Percentiles rank a stretch among this genome's conserved stretches.
phyloP scores from a whole-genome alignment of 2,329 filamentous ascomycete genomes.

The Aspergillus vadensis region DNA sequence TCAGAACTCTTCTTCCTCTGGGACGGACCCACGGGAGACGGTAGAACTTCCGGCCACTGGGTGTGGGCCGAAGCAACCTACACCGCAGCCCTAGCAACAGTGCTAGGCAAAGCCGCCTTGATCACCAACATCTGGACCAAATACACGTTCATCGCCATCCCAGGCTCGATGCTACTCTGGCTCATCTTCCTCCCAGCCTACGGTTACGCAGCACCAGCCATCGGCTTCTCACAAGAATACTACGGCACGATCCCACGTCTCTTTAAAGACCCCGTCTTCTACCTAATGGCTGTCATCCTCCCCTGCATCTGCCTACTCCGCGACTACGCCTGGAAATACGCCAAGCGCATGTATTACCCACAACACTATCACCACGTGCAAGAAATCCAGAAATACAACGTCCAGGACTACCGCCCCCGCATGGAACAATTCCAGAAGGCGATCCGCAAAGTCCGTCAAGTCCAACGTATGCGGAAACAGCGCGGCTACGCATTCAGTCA shows the following conservation, averaged over 20 bases:
- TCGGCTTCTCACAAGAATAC: slow-evolving; percentile 81
- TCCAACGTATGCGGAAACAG: slow-evolving; percentile 99
- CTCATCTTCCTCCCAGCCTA: slow-evolving; percentile 87
- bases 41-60: slow-evolving; percentile 88
- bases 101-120: slow-evolving; percentile 89
- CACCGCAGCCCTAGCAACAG: slow-evolving; percentile 87
- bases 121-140: slow-evolving; percentile 99
- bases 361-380: slow-evolving; percentile 98
- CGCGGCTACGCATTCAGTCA: slow-evolving; percentile 97
- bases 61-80: slow-evolving; percentile 97
- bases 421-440: slow-evolving; percentile 99
- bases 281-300: slow-evolving; percentile 81
- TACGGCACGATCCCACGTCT: slow-evolving; percentile 78
- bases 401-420: slow-evolving; percentile 95
- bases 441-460: slow-evolving; percentile 95
- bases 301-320: slow-evolving; percentile 79
- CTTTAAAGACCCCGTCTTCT: slow-evolving; percentile 82
- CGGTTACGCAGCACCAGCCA: slow-evolving; percentile 78
- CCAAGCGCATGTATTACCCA: slow-evolving; percentile 94
- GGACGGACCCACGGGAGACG: slow-evolving; percentile 77
- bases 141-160: slow-evolving; percentile 93
- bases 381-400: slow-evolving; percentile 99
- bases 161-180: slow-evolving; percentile 90
- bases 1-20: slow-evolving; percentile 77
- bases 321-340: slow-evolving; percentile 96